phyloP scores from a whole-genome alignment of 176 grass and related monocot species.

The Ananas comosus region DNA sequence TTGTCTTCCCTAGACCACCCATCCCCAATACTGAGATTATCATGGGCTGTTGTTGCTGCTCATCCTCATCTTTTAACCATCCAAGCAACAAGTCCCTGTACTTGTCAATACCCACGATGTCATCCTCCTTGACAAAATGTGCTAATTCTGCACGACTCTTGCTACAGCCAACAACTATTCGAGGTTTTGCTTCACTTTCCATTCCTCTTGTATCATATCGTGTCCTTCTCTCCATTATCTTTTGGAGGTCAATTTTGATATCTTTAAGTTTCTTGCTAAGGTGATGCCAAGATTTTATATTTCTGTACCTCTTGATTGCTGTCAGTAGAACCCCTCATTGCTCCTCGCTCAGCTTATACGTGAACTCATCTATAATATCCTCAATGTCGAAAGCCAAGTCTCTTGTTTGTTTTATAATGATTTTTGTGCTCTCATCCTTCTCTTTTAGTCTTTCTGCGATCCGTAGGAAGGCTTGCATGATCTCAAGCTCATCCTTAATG shows the following conservation, averaged over 20 bases:
- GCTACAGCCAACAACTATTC: background rate
- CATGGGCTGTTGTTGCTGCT: too few species aligned
- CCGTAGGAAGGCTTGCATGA: slow-evolving; percentile 24
- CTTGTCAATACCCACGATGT: too few species aligned
- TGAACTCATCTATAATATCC: slow-evolving; percentile 30
- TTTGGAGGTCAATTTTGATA: slow-evolving; percentile 10
- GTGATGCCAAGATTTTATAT: slow-evolving; percentile 18
- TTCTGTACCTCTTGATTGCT: slow-evolving; percentile 17
- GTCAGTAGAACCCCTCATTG: slow-evolving; percentile 4
- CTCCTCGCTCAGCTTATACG: slow-evolving; percentile 19
- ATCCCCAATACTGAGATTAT: too few species aligned
- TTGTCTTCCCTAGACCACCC: too few species aligned
- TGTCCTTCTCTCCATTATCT: slow-evolving; percentile 13
- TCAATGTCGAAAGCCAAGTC: slow-evolving; percentile 17
- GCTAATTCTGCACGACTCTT: slow-evolving; percentile 12
- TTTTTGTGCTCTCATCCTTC: slow-evolving; percentile 4
- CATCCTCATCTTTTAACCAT: too few species aligned
- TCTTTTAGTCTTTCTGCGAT: slow-evolving; percentile 14
- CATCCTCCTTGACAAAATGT: background rate
- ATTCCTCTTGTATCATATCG: slow-evolving; percentile 22
- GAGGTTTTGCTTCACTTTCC: background rate
- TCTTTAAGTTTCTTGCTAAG: slow-evolving; percentile 6
- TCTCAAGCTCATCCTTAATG: slow-evolving; percentile 26
- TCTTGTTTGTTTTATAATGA: slow-evolving; percentile 20
- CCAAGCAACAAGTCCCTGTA: too few species aligned